Evolutionary conservation across 805 yeast species (phyloP), one percentile per base, ranked within the genome.

Genomic region (Scheffersomyces ergatensis): DNA sequence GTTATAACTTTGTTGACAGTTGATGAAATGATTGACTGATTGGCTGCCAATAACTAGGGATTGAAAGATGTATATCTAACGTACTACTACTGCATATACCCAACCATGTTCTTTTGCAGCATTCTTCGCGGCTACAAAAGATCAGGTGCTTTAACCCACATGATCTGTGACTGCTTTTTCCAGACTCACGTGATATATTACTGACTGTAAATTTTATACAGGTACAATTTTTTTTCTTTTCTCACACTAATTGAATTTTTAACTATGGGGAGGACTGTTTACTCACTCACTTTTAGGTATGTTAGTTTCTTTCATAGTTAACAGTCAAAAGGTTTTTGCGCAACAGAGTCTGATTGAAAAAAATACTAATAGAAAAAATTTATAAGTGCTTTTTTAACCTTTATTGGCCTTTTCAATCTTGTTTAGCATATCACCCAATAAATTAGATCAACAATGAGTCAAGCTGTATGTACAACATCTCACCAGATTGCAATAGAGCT

Each of bases 251-350:
- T 21, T 7, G 6, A 7, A 21, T 21, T 21, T 6, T 21, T 21
- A 21, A 21, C 24, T 21, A 21, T 21, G 24, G 9, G 24, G n/a
- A n/a, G n/a, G n/a, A n/a, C n/a, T n/a, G n/a, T n/a, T n/a, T n/a
- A n/a, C n/a, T n/a, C n/a, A 37, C 42, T 24, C 37, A 36, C 24
- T 37, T 25, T 45, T 35, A 52, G 13, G 9, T 23, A 47, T 57
- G n/a, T n/a, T n/a, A n/a, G n/a, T n/a, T n/a, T n/a, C n/a, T n/a
- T n/a, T n/a, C n/a, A n/a, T n/a, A n/a, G n/a, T n/a, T n/a, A n/a
- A n/a, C n/a, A n/a, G n/a, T n/a, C n/a, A n/a, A n/a, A n/a, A n/a
- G n/a, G n/a, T n/a, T n/a, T n/a, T n/a, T n/a, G n/a, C n/a, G n/a
- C n/a, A n/a, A n/a, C n/a, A n/a, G n/a, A n/a, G n/a, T n/a, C n/a